A percentile compares a stretch with the other conserved stretches of the same genome.
Conservation (phyloP, 2,329 filamentous ascomycete species). For the Periconia sp. region DNA sequence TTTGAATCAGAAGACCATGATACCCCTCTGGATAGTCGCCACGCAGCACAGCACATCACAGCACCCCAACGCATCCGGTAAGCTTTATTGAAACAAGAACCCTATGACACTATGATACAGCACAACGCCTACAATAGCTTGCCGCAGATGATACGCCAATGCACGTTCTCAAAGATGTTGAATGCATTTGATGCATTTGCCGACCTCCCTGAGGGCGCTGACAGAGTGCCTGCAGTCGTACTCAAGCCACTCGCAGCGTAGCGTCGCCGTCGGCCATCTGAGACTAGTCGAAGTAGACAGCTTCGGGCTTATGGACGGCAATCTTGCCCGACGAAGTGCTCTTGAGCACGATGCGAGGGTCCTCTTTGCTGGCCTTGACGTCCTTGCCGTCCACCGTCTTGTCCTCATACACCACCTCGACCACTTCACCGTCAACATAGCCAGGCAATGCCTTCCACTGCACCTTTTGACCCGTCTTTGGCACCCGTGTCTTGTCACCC, state of each 20-base stretch:
- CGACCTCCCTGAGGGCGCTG: constrained; percentile 11
- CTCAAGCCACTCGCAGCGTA: constrained; percentile 8
- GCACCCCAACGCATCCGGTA: constrained; percentile 3
- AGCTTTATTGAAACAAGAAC: constrained; percentile 13
- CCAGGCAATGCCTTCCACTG: constrained; percentile 50
- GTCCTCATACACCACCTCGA: constrained; percentile 49
- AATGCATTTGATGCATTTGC: constrained; percentile 14
- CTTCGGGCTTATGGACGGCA: constrained; percentile 52
- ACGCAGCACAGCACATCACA: constrained; percentile 14
- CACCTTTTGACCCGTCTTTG: constrained; percentile 49
- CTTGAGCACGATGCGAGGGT: constrained; percentile 52
- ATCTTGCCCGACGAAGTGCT: constrained; percentile 48
- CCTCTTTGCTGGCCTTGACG: constrained; percentile 50
- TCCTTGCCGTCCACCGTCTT: constrained; percentile 51
- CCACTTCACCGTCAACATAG: constrained; percentile 49
- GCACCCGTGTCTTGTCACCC: constrained; percentile 48
- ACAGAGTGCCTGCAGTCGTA: constrained; percentile 14
- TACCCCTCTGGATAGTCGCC: constrained; percentile 20
- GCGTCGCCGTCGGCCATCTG: constrained; percentile 4
- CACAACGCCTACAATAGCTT: background rate
- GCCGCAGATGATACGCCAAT: constrained; percentile 11
- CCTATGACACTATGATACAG: constrained; percentile 11
- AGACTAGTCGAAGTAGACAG: constrained; percentile 50
- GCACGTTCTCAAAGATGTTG: constrained; percentile 21
- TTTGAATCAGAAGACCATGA: constrained; percentile 20